phyloP scores from a whole-genome alignment of 805 yeast species.

The Hanseniaspora hatyaiensis region DNA sequence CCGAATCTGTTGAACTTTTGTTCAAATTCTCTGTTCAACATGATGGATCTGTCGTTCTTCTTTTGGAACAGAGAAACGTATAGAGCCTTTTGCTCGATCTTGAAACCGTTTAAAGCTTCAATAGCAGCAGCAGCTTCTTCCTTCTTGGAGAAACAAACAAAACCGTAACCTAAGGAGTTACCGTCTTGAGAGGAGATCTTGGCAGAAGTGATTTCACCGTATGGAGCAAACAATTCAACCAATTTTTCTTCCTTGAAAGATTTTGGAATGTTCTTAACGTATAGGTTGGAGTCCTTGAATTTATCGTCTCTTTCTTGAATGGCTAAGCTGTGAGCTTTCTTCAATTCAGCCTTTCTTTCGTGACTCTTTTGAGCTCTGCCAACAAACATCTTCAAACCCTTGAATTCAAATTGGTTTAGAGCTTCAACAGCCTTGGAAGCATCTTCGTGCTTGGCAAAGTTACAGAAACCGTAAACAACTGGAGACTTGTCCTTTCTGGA shows the following conservation, averaged over 20 bases:
- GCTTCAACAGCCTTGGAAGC: constrained; percentile 88
- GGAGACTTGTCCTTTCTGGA: constrained; percentile 77
- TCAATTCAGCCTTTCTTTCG: constrained; percentile 93
- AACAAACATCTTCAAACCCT: constrained; percentile 79
- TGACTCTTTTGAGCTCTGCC: constrained; percentile 99
- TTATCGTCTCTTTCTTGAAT: constrained; percentile 84
- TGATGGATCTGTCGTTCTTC: constrained; percentile 93
- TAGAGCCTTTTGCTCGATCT: constrained; percentile 89
- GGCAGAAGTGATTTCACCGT: constrained; percentile 90
- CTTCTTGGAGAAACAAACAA: constrained; percentile 93
- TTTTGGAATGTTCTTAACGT: constrained; percentile 93
- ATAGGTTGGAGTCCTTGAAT: constrained; percentile 95
- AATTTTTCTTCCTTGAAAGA: constrained; percentile 81
- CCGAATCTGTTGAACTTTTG: constrained; percentile 70
- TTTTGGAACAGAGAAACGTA: constrained; percentile 98
- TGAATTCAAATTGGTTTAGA: constrained; percentile 74
- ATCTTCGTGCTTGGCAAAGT: constrained; percentile 74
- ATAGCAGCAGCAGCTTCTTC: constrained; percentile 99
- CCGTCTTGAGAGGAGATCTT: constrained; percentile 94
- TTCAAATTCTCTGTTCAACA: constrained; percentile 93
- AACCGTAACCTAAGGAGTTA: constrained; percentile 96
- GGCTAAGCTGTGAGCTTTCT: constrained; percentile 83
- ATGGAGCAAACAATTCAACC: constrained; percentile 82
- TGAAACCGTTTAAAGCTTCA: constrained; percentile 94
- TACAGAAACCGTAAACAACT: constrained; percentile 80